These are phyloP conservation scores for Stagonosporopsis vannaccii DNA, from an alignment of 2,329 filamentous ascomycete species.

Conservation along the genomic window DNA sequence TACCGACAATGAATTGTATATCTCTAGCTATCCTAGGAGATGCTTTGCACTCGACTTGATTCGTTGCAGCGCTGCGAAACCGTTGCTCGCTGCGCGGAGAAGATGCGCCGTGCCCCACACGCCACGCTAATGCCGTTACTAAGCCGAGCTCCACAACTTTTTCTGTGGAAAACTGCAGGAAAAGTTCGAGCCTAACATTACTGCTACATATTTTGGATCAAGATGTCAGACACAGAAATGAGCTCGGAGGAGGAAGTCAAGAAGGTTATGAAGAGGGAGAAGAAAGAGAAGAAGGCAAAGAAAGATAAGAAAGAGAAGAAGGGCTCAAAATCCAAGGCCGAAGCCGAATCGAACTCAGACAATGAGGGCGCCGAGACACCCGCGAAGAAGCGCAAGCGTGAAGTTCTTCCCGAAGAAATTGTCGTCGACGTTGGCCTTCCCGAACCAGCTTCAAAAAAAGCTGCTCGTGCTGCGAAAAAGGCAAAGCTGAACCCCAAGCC, in stretches of 20 bases:
- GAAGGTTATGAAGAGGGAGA: constrained; percentile 28
- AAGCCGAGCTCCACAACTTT: constrained; percentile 12
- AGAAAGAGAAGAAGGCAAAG: constrained; percentile 37
- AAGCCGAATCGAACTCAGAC: constrained; percentile 21
- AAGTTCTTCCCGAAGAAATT: constrained; percentile 70
- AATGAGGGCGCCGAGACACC: constrained; percentile 29
- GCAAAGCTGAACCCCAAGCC: constrained; percentile 61
- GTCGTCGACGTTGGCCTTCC: constrained; percentile 90
- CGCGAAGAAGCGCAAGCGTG: constrained; percentile 60
- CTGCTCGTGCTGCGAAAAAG: constrained; percentile 88
- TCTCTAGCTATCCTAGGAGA: background rate
- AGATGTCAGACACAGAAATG: constrained; percentile 22
- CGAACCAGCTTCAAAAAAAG: constrained; percentile 94
- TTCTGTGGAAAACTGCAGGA: constrained; percentile 13
- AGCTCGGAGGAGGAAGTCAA: constrained; percentile 17
- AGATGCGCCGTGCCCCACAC: constrained; percentile 12
- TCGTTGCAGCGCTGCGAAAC: background rate
- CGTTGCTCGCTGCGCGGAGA: constrained; percentile 4
- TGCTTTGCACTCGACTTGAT: background rate
- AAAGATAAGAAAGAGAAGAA: constrained; percentile 39
- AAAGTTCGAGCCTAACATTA: constrained; percentile 9
- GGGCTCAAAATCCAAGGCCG: constrained; percentile 27
- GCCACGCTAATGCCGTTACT: constrained; percentile 15
- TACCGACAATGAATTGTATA: background rate
- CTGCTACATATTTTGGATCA: background rate